Evolutionary conservation across 352 stramenopile species (phyloP).

Genomic region (Phytophthora pini): DNA sequence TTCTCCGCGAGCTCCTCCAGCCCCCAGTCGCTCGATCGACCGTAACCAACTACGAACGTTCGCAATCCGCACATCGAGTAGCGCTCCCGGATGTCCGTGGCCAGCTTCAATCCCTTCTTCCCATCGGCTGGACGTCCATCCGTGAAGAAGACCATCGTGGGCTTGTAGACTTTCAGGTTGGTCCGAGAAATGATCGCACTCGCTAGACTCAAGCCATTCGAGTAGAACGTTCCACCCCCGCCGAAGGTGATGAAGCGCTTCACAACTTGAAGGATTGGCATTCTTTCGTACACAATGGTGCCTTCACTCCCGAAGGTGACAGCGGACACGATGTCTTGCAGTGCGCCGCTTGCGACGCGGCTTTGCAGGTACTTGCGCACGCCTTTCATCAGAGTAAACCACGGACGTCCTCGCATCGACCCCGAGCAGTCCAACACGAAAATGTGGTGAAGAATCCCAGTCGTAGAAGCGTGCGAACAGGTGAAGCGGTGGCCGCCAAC

Average conservation of each 20-base stretch:
- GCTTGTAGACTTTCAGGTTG: conserved; percentile 31
- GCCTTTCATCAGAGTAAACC: conserved; percentile 24
- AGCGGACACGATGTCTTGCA: conserved; percentile 45
- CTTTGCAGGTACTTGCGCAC: conserved; percentile 43
- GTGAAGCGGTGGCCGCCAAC: conserved; percentile 43
- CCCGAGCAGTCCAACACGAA: conserved; percentile 60
- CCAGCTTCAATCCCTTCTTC: conserved; percentile 38
- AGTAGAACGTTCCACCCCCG: conserved; percentile 44
- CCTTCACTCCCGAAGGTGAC: conserved; percentile 46
- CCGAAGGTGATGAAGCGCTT: conserved; percentile 23
- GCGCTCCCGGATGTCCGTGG: conserved; percentile 30
- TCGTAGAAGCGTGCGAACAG: conserved; percentile 37
- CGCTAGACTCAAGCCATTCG: conserved; percentile 36
- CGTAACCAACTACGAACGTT: conserved; percentile 50
- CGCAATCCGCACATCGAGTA: conserved; percentile 33
- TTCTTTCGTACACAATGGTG: conserved; percentile 35
- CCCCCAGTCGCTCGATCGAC: conserved; percentile 32
- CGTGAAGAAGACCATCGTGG: conserved; percentile 58
- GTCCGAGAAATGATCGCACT: conserved; percentile 49
- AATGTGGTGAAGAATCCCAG: conserved; percentile 42
- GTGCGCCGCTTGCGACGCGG: conserved; percentile 26
- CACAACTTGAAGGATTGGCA: conserved; percentile 9
- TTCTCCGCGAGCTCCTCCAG: conserved; percentile 37
- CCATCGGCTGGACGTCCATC: conserved; percentile 45
- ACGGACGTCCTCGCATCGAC: conserved; percentile 50